phyloP scores from a whole-genome alignment of 1,284 basidiomycete species.

The Vanrija sp. region DNA sequence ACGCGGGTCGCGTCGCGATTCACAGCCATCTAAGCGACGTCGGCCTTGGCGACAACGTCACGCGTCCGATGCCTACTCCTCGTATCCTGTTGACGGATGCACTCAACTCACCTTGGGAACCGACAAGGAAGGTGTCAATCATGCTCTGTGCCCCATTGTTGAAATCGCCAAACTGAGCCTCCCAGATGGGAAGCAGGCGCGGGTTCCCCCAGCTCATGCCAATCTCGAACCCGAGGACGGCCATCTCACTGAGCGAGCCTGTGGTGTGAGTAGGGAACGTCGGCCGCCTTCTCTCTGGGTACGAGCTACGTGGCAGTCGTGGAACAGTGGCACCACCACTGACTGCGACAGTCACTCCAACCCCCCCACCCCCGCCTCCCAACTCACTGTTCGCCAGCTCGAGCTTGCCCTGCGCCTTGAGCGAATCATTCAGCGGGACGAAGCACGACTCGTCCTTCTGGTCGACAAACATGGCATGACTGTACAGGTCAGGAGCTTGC shows the following conservation, averaged over 20 bases:
- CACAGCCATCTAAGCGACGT: too few species aligned
- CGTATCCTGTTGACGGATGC: too few species aligned
- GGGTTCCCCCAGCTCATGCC: constrained; percentile 82
- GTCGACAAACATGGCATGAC: constrained; percentile 84
- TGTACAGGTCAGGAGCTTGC: constrained; percentile 26
- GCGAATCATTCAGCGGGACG: constrained; percentile 68
- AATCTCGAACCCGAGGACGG: constrained; percentile 78
- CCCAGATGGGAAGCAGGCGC: constrained; percentile 76
- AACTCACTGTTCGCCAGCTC: constrained; percentile 77
- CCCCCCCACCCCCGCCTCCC: constrained; percentile 8
- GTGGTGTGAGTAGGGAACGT: background rate
- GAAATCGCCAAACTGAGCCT: constrained; percentile 82
- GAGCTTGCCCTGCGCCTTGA: constrained; percentile 58
- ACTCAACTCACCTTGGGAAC: constrained; percentile 65
- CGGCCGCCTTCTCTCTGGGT: too few species aligned
- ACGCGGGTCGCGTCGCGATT: too few species aligned
- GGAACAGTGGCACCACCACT: background rate
- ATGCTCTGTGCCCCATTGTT: constrained; percentile 84
- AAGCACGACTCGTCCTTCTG: constrained; percentile 72
- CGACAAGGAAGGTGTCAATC: constrained; percentile 80
- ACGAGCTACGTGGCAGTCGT: too few species aligned
- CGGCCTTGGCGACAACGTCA: too few species aligned
- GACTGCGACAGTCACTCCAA: too few species aligned
- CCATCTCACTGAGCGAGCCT: constrained; percentile 83
- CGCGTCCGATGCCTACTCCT: too few species aligned